phyloP scores from a whole-genome alignment of 352 stramenopile species.

The Pythium vanterpoolii region DNA sequence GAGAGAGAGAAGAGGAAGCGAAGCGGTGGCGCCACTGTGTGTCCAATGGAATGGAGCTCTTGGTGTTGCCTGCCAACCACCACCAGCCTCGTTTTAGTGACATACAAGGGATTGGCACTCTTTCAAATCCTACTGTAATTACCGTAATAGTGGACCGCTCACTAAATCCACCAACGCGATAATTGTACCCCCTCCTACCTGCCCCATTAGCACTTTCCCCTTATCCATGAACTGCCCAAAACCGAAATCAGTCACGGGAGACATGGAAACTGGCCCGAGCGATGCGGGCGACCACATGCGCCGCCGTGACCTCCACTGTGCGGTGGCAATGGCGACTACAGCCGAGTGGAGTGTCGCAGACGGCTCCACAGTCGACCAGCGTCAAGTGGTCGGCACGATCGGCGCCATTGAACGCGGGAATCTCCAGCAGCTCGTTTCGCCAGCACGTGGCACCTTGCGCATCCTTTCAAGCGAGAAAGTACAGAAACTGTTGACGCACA shows the following conservation, averaged over 20 bases:
- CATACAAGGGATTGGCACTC: constrained; percentile 7
- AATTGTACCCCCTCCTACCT: not conserved
- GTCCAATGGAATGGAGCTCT: constrained; percentile 21
- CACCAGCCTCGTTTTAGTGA: constrained; percentile 4
- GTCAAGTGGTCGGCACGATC: constrained; percentile 49
- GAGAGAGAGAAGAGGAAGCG: not conserved
- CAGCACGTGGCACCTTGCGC: constrained; percentile 90
- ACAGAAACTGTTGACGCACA: constrained; percentile 16
- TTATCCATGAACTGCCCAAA: not conserved
- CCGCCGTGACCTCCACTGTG: constrained; percentile 46
- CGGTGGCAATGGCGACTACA: constrained; percentile 28
- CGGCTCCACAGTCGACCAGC: constrained; percentile 48
- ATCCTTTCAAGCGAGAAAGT: constrained; percentile 18
- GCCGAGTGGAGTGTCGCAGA: constrained; percentile 47
- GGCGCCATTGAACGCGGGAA: constrained; percentile 61
- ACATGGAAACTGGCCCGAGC: constrained; percentile 7
- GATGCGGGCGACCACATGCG: constrained; percentile 52
- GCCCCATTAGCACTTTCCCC: not conserved
- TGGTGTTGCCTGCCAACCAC: constrained; percentile 13
- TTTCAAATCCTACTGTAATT: not conserved
- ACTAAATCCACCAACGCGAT: not conserved
- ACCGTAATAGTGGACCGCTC: constrained; percentile 5
- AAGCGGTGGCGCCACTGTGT: not conserved
- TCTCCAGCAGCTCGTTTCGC: constrained; percentile 53
- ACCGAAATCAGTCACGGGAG: not conserved